phyloP scores from a whole-genome alignment of 768 basidiomycete species.

The Chiua virens region DNA sequence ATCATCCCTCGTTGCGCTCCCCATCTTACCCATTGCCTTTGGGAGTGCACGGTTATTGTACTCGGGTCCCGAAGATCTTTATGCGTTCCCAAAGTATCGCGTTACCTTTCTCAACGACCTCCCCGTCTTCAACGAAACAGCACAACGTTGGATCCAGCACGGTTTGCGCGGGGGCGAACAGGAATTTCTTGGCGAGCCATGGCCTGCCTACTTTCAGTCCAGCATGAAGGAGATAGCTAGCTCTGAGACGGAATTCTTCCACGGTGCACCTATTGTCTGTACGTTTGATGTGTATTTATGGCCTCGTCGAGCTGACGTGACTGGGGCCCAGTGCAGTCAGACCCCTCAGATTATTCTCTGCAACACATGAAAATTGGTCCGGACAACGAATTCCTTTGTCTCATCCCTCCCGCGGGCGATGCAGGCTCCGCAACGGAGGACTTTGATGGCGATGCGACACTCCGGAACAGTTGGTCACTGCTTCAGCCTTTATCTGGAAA shows the following conservation, averaged over 20 bases:
- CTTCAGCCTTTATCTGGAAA: constrained; percentile 75
- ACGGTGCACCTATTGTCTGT: constrained; percentile 32
- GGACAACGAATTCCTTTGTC: constrained; percentile 69
- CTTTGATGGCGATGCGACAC: constrained; percentile 57
- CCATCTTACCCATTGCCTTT: constrained; percentile 12
- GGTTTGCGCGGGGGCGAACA: constrained; percentile 73
- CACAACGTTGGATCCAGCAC: constrained; percentile 67
- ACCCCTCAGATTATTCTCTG: constrained; percentile 48
- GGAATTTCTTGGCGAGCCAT: constrained; percentile 74
- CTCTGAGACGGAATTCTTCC: constrained; percentile 38
- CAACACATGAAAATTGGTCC: constrained; percentile 76
- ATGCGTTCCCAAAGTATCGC: constrained; percentile 80
- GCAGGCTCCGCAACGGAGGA: constrained; percentile 48
- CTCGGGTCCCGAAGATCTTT: constrained; percentile 75
- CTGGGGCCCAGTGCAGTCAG: constrained; percentile 20
- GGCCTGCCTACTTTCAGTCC: constrained; percentile 38
- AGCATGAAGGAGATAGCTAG: constrained; percentile 62
- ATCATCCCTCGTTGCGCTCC: constrained; percentile 14
- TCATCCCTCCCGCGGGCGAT: constrained; percentile 67
- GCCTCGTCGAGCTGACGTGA: constrained; percentile 12
- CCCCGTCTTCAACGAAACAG: constrained; percentile 73
- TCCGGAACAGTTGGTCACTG: constrained; percentile 79
- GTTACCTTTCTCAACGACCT: constrained; percentile 77
- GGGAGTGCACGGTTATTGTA: constrained; percentile 46
- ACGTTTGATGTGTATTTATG: constrained; percentile 31